phyloP scores from a whole-genome alignment of 495 filamentous ascomycete species.

The Viridothelium virens region DNA sequence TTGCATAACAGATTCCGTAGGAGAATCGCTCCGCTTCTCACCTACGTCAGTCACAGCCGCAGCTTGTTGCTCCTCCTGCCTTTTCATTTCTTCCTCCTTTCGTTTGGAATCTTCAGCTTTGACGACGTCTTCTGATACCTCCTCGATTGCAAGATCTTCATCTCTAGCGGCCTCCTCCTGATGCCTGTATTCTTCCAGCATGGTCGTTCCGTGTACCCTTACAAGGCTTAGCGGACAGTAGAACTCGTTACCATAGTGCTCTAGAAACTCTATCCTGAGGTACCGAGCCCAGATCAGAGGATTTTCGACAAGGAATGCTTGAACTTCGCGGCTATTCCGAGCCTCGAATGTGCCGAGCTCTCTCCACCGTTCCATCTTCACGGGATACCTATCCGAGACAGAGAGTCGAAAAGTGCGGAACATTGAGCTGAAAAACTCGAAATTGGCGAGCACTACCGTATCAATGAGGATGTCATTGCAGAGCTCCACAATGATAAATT shows the following conservation, averaged over 20 bases:
- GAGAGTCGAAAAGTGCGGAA: constrained; percentile 82
- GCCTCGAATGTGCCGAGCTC: constrained; percentile 83
- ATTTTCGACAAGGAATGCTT: constrained; percentile 86
- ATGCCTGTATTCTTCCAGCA: constrained; percentile 86
- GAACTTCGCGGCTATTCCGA: constrained; percentile 82
- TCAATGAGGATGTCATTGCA: constrained; percentile 93
- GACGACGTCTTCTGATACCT: constrained; percentile 30
- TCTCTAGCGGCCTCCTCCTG: constrained; percentile 57
- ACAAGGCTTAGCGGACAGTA: constrained; percentile 90
- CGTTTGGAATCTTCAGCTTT: constrained; percentile 14
- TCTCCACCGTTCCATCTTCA: constrained; percentile 87
- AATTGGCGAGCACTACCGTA: constrained; percentile 92
- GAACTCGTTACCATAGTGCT: constrained; percentile 91
- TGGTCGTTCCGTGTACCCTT: constrained; percentile 88
- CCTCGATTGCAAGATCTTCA: constrained; percentile 44
- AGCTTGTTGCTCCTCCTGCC: background rate
- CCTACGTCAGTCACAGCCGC: background rate
- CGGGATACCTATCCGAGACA: constrained; percentile 87
- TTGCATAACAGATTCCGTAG: background rate
- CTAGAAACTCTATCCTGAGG: constrained; percentile 81
- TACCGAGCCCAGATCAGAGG: constrained; percentile 95
- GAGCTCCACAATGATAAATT: constrained; percentile 85
- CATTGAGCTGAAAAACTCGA: constrained; percentile 97
- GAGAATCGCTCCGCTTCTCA: background rate
- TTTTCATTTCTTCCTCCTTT: constrained; percentile 24